A percentile compares a stretch with the other conserved stretches of the same genome.
Evolutionary conservation across 2,329 filamentous ascomycete species (phyloP).

Genomic region (Neopestalotiopsis rosae): DNA sequence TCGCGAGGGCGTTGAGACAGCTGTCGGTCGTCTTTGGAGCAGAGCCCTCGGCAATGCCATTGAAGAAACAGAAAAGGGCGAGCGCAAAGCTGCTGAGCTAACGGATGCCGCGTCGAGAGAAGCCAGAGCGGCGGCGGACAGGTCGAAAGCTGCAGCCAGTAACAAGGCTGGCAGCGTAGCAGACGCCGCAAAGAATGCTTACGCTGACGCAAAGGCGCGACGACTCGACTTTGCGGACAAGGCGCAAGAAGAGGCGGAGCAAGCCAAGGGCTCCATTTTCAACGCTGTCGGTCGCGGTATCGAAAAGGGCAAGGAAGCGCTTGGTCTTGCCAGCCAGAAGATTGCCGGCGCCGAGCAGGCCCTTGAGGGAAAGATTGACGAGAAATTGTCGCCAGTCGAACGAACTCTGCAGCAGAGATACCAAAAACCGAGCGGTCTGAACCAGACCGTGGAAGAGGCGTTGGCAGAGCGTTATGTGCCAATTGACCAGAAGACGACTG

Average conservation of each 20-base stretch:
- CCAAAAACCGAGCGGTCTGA: slow-evolving; percentile 44
- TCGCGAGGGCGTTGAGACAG: slow-evolving; percentile 61
- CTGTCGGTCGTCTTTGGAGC: slow-evolving; percentile 50
- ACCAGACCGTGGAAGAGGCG: slow-evolving; percentile 58
- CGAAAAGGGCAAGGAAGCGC: slow-evolving; percentile 46
- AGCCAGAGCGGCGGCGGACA: slow-evolving; percentile 39
- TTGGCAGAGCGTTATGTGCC: slow-evolving; percentile 39
- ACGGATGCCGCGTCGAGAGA: background rate
- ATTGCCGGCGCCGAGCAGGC: slow-evolving; percentile 43
- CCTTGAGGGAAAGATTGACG: slow-evolving; percentile 33
- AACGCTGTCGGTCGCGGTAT: slow-evolving; percentile 47
- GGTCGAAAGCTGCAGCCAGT: slow-evolving; percentile 41
- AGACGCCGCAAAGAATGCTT: slow-evolving; percentile 36
- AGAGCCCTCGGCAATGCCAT: slow-evolving; percentile 41
- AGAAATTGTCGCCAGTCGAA: slow-evolving; percentile 46
- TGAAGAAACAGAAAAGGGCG: slow-evolving; percentile 35
- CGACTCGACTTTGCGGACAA: slow-evolving; percentile 32
- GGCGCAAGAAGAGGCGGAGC: slow-evolving; percentile 36
- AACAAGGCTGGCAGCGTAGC: slow-evolving; percentile 30
- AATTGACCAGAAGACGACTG: slow-evolving; percentile 46
- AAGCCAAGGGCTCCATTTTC: slow-evolving; percentile 43
- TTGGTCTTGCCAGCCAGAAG: slow-evolving; percentile 43
- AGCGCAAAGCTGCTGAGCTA: slow-evolving; percentile 32
- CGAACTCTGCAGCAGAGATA: slow-evolving; percentile 59
- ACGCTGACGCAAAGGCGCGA: slow-evolving; percentile 37